Evolutionary conservation across 768 basidiomycete species (phyloP), one percentile per base, ranked within the genome.

Genomic region (Tulasnella calospora): DNA sequence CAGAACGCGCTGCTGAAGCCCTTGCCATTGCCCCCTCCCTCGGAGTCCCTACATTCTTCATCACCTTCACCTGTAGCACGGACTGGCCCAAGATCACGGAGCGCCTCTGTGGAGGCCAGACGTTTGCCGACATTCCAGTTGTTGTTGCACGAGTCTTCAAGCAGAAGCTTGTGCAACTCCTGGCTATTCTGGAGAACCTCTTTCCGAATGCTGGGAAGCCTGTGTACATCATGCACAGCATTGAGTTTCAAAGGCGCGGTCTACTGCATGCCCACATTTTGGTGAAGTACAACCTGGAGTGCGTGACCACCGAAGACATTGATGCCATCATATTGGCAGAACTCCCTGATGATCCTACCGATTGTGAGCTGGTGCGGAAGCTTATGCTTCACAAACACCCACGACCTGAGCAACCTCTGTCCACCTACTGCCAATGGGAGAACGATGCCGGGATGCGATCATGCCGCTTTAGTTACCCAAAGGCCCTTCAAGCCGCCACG

Each of bases 21-120:
- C 83, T 89, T 83, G 87, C 89, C 0, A 82, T 90, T 33, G 85
- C 83, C 15, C 80, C 85, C 0, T 81, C 83, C 46, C 86, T 81
- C 61, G 79, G 80, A 0, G 86, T 85, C 8, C 81, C 85, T 17
- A 87, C 89, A 72, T 79, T 89, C 0, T 89, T 89, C 70, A 75
- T 90, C 0, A 90, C 88, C 0, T 85, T 89, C 83, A 90, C 88
- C 12, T 83, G 85, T 9, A 90, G 89, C 83, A 87, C 87, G 0
- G 71, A 82, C 0, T 90, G 89, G 89, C 81, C 81, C 0, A 88
- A 90, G 73, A 84, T 90, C 33, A 51, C 74, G 0, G 61, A 81
- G 0, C 86, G 85, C 73, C 83, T 89, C 0, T 78, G 86, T 0
- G 84, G 84, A 70, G 86, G 86, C 0, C 87, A 87, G 79, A 80